Conservation (phyloP, 2,329 filamentous ascomycete species). For the Hypoxylon sp. region DNA sequence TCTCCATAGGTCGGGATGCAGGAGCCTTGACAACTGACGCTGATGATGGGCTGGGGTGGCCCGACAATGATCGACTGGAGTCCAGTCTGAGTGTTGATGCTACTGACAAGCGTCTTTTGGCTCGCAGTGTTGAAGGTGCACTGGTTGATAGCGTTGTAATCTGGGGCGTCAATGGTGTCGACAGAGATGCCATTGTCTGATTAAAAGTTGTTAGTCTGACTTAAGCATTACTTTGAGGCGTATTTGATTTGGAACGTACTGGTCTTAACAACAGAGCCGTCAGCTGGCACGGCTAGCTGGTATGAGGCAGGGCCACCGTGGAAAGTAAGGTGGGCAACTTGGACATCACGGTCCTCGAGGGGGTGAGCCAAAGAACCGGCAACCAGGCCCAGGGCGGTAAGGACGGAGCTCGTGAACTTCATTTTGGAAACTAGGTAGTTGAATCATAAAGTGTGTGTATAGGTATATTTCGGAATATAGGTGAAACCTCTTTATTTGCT, state of each 20-base stretch:
- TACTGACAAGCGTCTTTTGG: constrained; percentile 51
- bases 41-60: constrained; percentile 58
- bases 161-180: constrained; percentile 57
- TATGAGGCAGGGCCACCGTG: constrained; percentile 58
- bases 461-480: background rate
- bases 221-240: background rate
- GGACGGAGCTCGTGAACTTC: constrained; percentile 35
- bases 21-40: constrained; percentile 58
- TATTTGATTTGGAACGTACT: constrained; percentile 50
- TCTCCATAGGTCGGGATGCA: constrained; percentile 58
- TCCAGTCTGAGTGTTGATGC: constrained; percentile 48
- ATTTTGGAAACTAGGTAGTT: constrained; percentile 28
- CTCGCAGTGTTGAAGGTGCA: constrained; percentile 60
- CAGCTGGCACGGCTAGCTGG: constrained; percentile 56
- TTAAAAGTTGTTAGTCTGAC: background rate
- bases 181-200: constrained; percentile 57
- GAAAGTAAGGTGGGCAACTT: constrained; percentile 60
- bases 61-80: constrained; percentile 58
- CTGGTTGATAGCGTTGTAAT: constrained; percentile 57
- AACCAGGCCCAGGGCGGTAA: constrained; percentile 41
- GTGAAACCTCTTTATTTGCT: background rate
- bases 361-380: constrained; percentile 37
- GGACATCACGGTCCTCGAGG: constrained; percentile 47
- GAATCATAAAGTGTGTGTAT: background rate
- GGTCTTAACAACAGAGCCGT: constrained; percentile 56